Conservation (phyloP, 106 monocot genomes). For the Cymbidium sinense region DNA sequence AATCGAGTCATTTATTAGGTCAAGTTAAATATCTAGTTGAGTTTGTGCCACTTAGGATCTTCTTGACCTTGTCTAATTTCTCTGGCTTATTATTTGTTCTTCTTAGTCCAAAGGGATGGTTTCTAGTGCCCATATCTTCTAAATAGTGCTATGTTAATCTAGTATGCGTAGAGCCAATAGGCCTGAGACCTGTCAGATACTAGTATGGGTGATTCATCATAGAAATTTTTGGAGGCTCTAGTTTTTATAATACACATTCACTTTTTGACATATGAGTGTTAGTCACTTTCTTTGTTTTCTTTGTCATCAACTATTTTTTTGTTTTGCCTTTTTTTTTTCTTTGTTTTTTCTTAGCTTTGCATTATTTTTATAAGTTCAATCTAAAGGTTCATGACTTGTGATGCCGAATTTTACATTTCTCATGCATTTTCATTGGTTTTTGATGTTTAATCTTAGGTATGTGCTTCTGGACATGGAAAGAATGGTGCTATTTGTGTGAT, state of each 20-base stretch:
- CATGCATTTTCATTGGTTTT: neutral
- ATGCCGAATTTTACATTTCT: neutral
- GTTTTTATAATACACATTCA: neutral
- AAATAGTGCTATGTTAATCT: no score
- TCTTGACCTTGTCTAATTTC: neutral
- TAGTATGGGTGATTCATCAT: neutral
- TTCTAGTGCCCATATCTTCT: no score
- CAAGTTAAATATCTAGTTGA: neutral
- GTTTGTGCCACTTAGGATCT: neutral
- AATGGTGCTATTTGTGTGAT: conserved; percentile 89
- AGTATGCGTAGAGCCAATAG: neutral
- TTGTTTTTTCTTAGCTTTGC: neutral
- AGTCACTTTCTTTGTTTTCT: neutral
- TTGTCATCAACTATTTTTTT: neutral
- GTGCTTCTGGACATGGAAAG: conserved; percentile 93
- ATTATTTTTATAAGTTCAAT: neutral
- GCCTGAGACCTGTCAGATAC: neutral
- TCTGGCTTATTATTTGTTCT: neutral
- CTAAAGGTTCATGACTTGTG: neutral
- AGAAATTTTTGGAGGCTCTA: neutral
- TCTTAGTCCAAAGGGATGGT: neutral
- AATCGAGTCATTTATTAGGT: neutral
- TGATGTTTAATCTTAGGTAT: conserved; percentile 41
- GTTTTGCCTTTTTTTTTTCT: neutral
- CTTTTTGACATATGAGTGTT: neutral